Percentiles rank a stretch among this genome's conserved stretches.
phyloP scores from a whole-genome alignment of 192 early-diverging fungal species.

The Coemansia biformis region DNA sequence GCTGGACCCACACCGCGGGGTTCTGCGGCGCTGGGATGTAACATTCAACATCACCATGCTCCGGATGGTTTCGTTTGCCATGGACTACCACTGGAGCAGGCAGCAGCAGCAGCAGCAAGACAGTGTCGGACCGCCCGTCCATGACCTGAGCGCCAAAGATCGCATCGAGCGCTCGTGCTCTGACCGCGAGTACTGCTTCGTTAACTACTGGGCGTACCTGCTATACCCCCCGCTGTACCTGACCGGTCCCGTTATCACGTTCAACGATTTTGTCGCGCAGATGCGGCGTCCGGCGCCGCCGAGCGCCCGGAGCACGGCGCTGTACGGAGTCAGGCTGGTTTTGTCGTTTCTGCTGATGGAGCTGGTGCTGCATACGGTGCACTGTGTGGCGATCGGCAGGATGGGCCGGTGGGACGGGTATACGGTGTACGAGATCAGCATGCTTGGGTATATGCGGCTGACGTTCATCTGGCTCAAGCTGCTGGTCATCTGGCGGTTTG shows the following conservation, averaged over 20 bases:
- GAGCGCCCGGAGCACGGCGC: not conserved
- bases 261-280: constrained; percentile 87
- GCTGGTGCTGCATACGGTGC: constrained; percentile 75
- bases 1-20: constrained; percentile 66
- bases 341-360: constrained; percentile 74
- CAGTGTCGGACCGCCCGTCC: constrained; percentile 6
- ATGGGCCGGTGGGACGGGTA: constrained; percentile 79
- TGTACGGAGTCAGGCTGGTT: constrained; percentile 70
- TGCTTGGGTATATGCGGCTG: constrained; percentile 86
- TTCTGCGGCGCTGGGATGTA: constrained; percentile 78
- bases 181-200: constrained; percentile 66
- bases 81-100: constrained; percentile 89
- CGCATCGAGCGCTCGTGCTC: constrained; percentile 56
- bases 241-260: constrained; percentile 92
- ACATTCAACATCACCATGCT: constrained; percentile 88
- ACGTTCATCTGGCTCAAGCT: constrained; percentile 94
- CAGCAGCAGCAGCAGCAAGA: constrained; percentile 47
- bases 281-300: constrained; percentile 54
- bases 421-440: constrained; percentile 70
- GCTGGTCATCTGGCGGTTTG: constrained; percentile 95
- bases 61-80: constrained; percentile 83
- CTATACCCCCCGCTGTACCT: constrained; percentile 91
- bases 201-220: constrained; percentile 73
- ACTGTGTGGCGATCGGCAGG: constrained; percentile 89
- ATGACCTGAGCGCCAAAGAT: constrained; percentile 49